Base-by-base conservation (phyloP, 2,329 filamentous ascomycete genomes). In the Huntiella decipiens region DNA sequence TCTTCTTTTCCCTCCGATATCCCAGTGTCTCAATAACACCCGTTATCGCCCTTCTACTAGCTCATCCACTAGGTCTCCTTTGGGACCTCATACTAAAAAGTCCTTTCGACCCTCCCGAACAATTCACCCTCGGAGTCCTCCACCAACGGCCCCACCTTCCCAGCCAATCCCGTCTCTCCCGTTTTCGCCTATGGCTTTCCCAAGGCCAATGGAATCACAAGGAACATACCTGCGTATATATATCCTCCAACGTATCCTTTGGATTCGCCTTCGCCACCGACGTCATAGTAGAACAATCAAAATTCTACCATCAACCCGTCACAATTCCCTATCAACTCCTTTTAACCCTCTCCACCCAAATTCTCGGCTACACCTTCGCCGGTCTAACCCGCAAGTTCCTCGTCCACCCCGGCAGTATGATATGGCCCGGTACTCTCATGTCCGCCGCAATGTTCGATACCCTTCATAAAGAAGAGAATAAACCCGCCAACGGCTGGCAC, bases 1-100 rank as follows among this genome's bases (percentile, higher is more conserved):
- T 92, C 36, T 91, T 92, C 64, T 93, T 92, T 66, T 87, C 83
- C 33, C 66, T 92, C 58, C 73, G 85, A 71, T 92, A 91, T 67
- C 85, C 85, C 22, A 91, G 84, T 60, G 83, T 92, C 59, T 81
- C 82, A 50, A 88, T 92, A 56, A 88, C 83, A 16, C 84, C 84
- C 35, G 82, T 93, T 53, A 92, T 93, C 64, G 83, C 84, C 28
- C 68, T 91, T 55, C 67, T 92, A 49, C 74, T 93, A 47, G 83
- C 86, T 40, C 85, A 91, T 57, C 85, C 85, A 2, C 71, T 92
- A 46, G 85, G 85, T 50, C 72, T 83, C 17, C 58, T 85, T 22
- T 88, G 85, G 81, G 85, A 92, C 56, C 68, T 72, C 46, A 43
- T 77, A 4, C 62, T 91, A 16, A 86, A 85, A 63, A 64, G 81